A percentile compares a stretch with the other conserved stretches of the same genome.
phyloP scores from a whole-genome alignment of 2,329 filamentous ascomycete genomes.

The Lecanicillium sp. region DNA sequence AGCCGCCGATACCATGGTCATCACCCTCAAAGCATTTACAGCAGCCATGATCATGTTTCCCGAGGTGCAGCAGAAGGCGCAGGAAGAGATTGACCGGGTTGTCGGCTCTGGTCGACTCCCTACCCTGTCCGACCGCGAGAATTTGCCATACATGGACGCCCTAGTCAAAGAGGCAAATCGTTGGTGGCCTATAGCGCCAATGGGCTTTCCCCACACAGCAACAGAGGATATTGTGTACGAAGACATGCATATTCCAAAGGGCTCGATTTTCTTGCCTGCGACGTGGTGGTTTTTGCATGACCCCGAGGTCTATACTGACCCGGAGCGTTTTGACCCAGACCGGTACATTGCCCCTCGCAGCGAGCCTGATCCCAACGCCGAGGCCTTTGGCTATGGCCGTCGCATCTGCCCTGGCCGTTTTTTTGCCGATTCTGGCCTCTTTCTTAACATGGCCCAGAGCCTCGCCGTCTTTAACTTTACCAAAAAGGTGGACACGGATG shows the following conservation, averaged over 20 bases:
- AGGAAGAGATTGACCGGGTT: conserved; percentile 33
- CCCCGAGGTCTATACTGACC: conserved; percentile 52
- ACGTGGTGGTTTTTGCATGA: conserved; percentile 50
- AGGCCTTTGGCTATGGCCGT: conserved; percentile 28
- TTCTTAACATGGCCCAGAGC: conserved; percentile 27
- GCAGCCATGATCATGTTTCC: conserved; percentile 37
- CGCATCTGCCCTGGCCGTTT: conserved; percentile 25
- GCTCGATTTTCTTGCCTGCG: conserved; percentile 15
- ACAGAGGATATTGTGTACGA: conserved; percentile 18
- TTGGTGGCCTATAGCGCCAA: conserved; percentile 23
- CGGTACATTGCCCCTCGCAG: conserved; percentile 21
- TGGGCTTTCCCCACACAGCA: conserved; percentile 30
- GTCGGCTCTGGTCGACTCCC: conserved; percentile 35
- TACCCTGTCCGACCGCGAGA: conserved; percentile 29
- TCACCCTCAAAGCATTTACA: conserved; percentile 28
- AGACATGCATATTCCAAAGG: conserved; percentile 20
- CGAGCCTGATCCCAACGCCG: conserved; percentile 18
- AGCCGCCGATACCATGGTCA: conserved; percentile 7
- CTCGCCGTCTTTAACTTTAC: conserved; percentile 35
- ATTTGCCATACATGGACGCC: conserved; percentile 31
- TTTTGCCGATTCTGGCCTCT: conserved; percentile 23
- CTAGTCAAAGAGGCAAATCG: conserved; percentile 11
- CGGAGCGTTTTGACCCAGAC: conserved; percentile 23
- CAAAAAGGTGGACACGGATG: too few species aligned
- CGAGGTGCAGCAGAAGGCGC: conserved; percentile 31